Percentiles rank a stretch among this genome's conserved stretches.
These are phyloP conservation scores for Cercospora brassicicola DNA, from an alignment of 2,329 filamentous ascomycete genomes.

Conservation along the genomic window DNA sequence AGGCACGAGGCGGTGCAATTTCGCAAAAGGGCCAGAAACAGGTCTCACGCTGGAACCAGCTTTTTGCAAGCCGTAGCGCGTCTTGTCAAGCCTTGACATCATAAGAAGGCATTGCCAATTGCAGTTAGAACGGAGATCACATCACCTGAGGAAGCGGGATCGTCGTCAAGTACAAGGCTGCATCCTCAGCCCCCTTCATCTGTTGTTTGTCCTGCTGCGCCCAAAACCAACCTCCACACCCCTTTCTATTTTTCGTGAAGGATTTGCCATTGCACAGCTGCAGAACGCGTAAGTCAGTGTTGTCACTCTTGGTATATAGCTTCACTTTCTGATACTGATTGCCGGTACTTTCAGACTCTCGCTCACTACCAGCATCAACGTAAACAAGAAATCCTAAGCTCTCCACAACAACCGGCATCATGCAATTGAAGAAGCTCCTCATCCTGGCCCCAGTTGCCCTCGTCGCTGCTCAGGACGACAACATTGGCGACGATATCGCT, in stretches of 20 bases:
- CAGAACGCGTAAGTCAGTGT: neutral
- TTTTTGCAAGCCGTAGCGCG: neutral
- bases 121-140: neutral
- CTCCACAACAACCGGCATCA: constrained; percentile 15
- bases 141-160: constrained; percentile 1
- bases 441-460: constrained; percentile 26
- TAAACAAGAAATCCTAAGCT: constrained; percentile 6
- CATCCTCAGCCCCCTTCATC: neutral
- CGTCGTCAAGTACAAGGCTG: neutral
- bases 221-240: neutral
- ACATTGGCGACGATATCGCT: constrained; percentile 21
- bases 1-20: neutral
- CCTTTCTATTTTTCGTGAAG: constrained; percentile 8
- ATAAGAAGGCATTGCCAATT: neutral
- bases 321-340: neutral
- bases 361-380: neutral
- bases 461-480: constrained; percentile 25
- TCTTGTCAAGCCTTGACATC: neutral
- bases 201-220: neutral
- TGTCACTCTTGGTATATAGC: neutral
- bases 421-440: constrained; percentile 29
- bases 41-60: constrained; percentile 1
- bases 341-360: neutral
- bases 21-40: neutral
- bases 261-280: constrained; percentile 10